Evolutionary conservation across 139 green algal species (phyloP), one percentile per base, ranked within the genome.

Genomic region (Bryopsis sp.): DNA sequence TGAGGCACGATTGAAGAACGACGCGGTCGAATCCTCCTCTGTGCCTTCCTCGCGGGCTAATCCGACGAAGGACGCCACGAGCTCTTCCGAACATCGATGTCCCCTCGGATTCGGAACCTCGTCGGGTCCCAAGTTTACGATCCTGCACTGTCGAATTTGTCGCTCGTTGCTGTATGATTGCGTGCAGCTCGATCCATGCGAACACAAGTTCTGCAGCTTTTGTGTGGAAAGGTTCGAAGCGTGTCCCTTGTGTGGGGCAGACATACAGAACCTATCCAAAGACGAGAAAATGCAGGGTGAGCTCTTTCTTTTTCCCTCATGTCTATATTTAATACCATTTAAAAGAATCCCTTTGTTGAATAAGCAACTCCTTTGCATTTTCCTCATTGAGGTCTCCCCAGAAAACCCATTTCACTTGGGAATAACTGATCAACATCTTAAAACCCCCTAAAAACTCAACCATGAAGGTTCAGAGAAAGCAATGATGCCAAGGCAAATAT

Each of bases 241-340:
- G 54, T 86, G 81, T 70, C 79, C 79, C 2, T 47, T 81, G 19
- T 86, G 81, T 63, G 81, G 81, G 3, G 50, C 61, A 3, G 81
- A 86, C 58, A 67, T 86, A 4, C 58, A 68, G 11, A 48, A 29
- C 32, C 32, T 76, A 3, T 66, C 66, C 38, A 37, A 74, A 15
- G 75, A 81, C 35, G 2, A 47, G 11, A 73, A 78, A 5, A 66
- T 77, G 28, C 69, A 82, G 73, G 72, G 75, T 78, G 43, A 11
- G 15, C 43, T 54, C 43, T 24, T 5, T 33, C 7, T 3, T 11
- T 8, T 4, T n/a, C n/a, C n/a, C n/a, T n/a, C n/a, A n/a, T n/a
- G n/a, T n/a, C n/a, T 33, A 26, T 36, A 70, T 48, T 33, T 2
- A 72, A 48, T 67, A 31, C 29, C 4, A 69, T n/a, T n/a, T n/a